phyloP scores from a whole-genome alignment of 2,329 filamentous ascomycete genomes.

The Dothistroma septosporum region DNA sequence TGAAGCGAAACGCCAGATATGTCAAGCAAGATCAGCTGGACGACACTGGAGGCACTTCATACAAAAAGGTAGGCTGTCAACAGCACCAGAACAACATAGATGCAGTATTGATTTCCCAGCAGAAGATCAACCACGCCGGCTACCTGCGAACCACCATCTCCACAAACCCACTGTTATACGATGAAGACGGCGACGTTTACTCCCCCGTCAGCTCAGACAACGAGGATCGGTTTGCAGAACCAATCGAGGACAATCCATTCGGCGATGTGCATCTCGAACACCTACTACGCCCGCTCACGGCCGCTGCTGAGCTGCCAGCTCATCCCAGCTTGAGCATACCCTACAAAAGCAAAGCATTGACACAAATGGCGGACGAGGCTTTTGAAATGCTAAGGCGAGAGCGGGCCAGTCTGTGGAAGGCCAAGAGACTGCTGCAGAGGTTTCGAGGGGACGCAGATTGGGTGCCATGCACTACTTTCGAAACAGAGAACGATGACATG shows the following conservation, averaged over 20 bases:
- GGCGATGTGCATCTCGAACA: constrained; percentile 45
- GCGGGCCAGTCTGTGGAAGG: constrained; percentile 66
- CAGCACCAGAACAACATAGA: not conserved
- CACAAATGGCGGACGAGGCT: constrained; percentile 65
- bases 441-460: constrained; percentile 71
- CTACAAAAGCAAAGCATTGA: constrained; percentile 69
- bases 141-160: constrained; percentile 69
- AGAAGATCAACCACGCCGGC: constrained; percentile 71
- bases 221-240: constrained; percentile 61
- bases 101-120: constrained; percentile 24
- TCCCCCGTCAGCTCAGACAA: constrained; percentile 36
- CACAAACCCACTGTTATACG: constrained; percentile 66
- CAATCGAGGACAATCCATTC: constrained; percentile 67
- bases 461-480: constrained; percentile 53
- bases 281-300: constrained; percentile 69
- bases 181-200: constrained; percentile 63
- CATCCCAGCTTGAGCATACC: constrained; percentile 72
- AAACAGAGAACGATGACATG: constrained; percentile 48
- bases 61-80: constrained; percentile 60
- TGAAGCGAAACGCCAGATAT: constrained; percentile 70
- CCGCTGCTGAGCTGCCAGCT: constrained; percentile 67
- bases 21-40: constrained; percentile 67
- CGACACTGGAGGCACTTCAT: constrained; percentile 55
- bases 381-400: constrained; percentile 71
- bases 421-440: constrained; percentile 68